Conservation (phyloP, 441 rosid genomes). For the Pelargonium cotyledonis region DNA sequence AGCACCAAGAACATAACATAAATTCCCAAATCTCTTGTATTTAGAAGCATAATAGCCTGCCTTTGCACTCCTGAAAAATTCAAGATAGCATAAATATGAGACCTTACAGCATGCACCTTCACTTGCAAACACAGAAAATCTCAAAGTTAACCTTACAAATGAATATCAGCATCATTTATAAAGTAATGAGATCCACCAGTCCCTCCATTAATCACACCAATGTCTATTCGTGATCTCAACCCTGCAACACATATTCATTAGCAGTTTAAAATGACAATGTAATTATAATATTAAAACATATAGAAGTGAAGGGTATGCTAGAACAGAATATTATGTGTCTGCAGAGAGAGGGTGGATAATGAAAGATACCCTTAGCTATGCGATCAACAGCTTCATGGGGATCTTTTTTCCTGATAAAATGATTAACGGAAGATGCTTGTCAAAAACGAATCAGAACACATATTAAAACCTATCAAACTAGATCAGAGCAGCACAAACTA, state of each 20-base stretch:
- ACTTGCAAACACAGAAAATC: constrained; percentile 5
- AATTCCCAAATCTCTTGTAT: constrained; percentile 74
- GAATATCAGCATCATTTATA: constrained; percentile 90
- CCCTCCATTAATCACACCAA: constrained; percentile 57
- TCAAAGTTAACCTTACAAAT: constrained; percentile 59
- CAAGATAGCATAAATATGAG: constrained; percentile 20
- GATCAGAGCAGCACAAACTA: constrained; percentile 32
- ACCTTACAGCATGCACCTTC: constrained; percentile 16
- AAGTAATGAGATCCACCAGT: constrained; percentile 60
- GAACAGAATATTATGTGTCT: neutral
- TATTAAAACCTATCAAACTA: constrained; percentile 12
- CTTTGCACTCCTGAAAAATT: constrained; percentile 79
- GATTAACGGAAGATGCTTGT: constrained; percentile 12
- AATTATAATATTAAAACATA: constrained; percentile 4
- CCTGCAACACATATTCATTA: constrained; percentile 41
- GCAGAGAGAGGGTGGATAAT: neutral
- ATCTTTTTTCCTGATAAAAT: constrained; percentile 64
- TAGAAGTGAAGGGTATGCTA: neutral
- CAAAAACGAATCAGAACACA: neutral
- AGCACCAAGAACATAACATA: constrained; percentile 84
- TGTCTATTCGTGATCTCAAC: constrained; percentile 55
- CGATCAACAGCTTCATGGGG: constrained; percentile 79
- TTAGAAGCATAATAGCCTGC: constrained; percentile 90
- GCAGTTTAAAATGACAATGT: constrained; percentile 7
- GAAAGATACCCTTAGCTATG: constrained; percentile 56